phyloP scores from a whole-genome alignment of 345 rosid genomes.

The Syzygium aqueum region DNA sequence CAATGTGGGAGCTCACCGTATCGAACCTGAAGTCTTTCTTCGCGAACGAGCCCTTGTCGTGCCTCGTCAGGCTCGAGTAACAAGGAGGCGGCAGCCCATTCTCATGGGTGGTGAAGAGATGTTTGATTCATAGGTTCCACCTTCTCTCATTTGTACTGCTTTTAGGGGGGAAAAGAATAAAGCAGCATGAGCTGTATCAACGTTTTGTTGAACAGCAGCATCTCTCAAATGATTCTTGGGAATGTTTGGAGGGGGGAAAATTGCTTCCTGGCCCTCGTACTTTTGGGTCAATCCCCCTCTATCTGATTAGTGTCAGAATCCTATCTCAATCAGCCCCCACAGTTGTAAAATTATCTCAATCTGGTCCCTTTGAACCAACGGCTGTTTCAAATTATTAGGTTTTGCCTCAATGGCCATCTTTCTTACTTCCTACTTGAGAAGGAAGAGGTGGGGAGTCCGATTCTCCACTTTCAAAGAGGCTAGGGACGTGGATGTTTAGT shows the following conservation, averaged over 20 bases:
- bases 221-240: not conserved
- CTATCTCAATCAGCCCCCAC: not conserved
- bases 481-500: too few relatives aligned
- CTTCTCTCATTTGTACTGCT: not conserved
- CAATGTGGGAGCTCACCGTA: constrained; percentile 19
- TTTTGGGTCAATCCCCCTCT: not conserved
- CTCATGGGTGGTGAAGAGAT: not conserved
- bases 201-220: not conserved
- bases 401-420: too few relatives aligned
- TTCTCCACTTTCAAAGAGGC: too few relatives aligned
- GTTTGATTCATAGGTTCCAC: not conserved
- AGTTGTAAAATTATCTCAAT: too few relatives aligned
- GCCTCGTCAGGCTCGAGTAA: constrained; percentile 2
- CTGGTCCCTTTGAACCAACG: too few relatives aligned
- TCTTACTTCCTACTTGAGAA: too few relatives aligned
- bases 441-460: too few relatives aligned
- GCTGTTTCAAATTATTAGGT: not conserved
- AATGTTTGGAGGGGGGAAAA: not conserved
- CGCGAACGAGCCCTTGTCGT: constrained; percentile 38
- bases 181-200: not conserved
- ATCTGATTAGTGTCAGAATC: not conserved
- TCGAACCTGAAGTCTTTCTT: constrained; percentile 67
- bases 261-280: not conserved
- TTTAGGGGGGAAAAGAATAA: not conserved
- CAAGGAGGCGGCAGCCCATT: not conserved